A percentile compares a stretch with the other conserved stretches of the same genome.
phyloP scores from a whole-genome alignment of 2,329 filamentous ascomycete genomes.

The Pseudogymnoascus sp. region DNA sequence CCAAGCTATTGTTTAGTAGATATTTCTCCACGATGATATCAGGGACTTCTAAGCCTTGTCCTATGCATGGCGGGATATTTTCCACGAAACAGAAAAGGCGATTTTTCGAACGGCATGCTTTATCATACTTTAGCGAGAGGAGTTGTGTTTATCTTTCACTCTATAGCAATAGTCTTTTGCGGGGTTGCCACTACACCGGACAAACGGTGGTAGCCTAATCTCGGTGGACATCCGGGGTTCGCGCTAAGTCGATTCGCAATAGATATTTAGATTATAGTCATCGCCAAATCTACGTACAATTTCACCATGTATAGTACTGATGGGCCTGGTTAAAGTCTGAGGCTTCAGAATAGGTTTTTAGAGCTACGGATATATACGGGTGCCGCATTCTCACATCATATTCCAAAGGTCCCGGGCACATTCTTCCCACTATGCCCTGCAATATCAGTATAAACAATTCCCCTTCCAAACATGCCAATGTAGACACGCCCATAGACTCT shows the following conservation, averaged over 20 bases:
- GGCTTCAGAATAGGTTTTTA: background rate
- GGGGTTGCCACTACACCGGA: background rate
- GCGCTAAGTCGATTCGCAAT: background rate
- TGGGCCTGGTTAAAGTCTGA: background rate
- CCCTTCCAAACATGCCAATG: constrained; percentile 13
- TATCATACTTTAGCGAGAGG: background rate
- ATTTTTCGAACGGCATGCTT: background rate
- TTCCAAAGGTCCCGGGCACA: constrained; percentile 9
- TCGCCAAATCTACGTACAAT: background rate
- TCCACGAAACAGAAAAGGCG: constrained; percentile 4
- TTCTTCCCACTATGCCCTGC: background rate
- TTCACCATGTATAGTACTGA: background rate
- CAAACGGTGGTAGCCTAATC: background rate
- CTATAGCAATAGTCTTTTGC: background rate
- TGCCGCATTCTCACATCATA: background rate
- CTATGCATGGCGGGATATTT: background rate
- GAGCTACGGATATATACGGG: background rate
- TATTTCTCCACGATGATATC: background rate
- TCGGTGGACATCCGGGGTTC: background rate
- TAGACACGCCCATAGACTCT: constrained; percentile 15
- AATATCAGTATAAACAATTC: constrained; percentile 15
- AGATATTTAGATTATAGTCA: background rate
- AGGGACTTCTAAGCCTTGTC: background rate
- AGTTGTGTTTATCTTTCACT: background rate
- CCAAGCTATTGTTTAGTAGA: background rate